phyloP scores from a whole-genome alignment of 1,284 basidiomycete species.

The Bondarzewia mesenterica region DNA sequence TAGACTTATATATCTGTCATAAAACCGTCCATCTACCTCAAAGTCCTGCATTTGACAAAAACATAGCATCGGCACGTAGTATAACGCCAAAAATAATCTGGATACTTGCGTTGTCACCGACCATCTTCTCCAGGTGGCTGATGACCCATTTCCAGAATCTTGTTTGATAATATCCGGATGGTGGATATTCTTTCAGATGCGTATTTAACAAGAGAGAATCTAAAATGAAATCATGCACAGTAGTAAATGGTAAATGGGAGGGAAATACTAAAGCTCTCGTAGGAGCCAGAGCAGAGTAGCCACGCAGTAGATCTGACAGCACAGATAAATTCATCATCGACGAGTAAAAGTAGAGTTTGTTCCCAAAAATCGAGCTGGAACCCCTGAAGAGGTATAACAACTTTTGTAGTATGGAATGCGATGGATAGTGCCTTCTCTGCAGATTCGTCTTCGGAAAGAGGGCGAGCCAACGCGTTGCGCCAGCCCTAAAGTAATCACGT shows the following conservation, averaged over 20 bases:
- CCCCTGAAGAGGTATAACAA: no score
- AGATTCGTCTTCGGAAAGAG: no score
- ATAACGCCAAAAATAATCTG: constrained; percentile 1
- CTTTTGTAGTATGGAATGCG: no score
- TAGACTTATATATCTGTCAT: constrained; percentile 33
- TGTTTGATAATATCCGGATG: constrained; percentile 51
- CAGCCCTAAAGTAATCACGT: constrained; percentile 22
- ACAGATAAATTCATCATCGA: constrained; percentile 2
- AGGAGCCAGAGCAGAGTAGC: constrained; percentile 47
- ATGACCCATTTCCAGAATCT: constrained; percentile 69
- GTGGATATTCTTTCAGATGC: constrained; percentile 50
- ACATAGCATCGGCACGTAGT: constrained; percentile 7
- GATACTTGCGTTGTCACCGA: constrained; percentile 31
- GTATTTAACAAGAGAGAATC: constrained; percentile 37
- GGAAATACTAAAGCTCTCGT: constrained; percentile 35
- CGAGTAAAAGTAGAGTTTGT: no score
- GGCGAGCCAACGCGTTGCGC: constrained; percentile 10
- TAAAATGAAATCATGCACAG: constrained; percentile 48
- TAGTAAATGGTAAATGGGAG: constrained; percentile 20
- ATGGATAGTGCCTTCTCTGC: no score
- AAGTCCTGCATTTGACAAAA: constrained; percentile 38
- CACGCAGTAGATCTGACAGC: constrained; percentile 37
- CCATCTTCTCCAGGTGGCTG: constrained; percentile 37
- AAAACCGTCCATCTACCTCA: constrained; percentile 59
- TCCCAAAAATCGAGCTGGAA: no score